Evolutionary conservation across 768 basidiomycete genomes (phyloP).

Genomic region (Hericium alpestre): DNA sequence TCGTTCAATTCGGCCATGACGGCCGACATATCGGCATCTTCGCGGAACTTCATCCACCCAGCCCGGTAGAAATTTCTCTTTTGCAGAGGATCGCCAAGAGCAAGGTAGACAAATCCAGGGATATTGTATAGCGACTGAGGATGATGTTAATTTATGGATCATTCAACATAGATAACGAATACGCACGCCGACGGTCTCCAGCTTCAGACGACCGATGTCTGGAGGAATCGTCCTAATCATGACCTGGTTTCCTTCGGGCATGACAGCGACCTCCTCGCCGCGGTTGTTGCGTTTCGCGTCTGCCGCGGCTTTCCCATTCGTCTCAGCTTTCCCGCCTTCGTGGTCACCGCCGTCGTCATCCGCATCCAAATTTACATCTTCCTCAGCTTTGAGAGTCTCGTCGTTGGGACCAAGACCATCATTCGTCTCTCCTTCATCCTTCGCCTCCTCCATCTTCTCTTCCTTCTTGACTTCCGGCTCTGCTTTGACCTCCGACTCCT

Average conservation of each 20-base stretch:
- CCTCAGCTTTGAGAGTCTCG: constrained; percentile 66
- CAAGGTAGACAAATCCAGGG: constrained; percentile 79
- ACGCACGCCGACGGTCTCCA: constrained; percentile 64
- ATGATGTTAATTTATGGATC: constrained; percentile 6
- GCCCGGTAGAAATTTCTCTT: constrained; percentile 92
- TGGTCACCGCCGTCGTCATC: constrained; percentile 59
- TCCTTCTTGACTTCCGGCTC: constrained; percentile 23
- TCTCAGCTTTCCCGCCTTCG: constrained; percentile 29
- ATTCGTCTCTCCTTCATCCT: background rate
- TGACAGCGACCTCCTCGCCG: constrained; percentile 45
- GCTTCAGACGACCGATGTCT: constrained; percentile 77
- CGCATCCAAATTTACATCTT: constrained; percentile 60
- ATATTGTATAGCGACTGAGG: constrained; percentile 63
- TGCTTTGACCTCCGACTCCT: constrained; percentile 22
- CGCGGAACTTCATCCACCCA: constrained; percentile 82
- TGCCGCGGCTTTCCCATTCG: constrained; percentile 42
- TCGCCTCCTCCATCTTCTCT: constrained; percentile 16
- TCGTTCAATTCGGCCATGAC: constrained; percentile 70
- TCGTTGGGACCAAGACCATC: constrained; percentile 28
- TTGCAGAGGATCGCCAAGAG: constrained; percentile 83
- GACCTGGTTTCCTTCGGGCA: constrained; percentile 77
- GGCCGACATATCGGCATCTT: constrained; percentile 71
- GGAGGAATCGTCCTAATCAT: constrained; percentile 95
- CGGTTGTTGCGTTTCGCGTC: constrained; percentile 43
- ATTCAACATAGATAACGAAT: constrained; percentile 5